Conservation (phyloP, 2,329 filamentous ascomycete genomes). For the Cladosporium velox region DNA sequence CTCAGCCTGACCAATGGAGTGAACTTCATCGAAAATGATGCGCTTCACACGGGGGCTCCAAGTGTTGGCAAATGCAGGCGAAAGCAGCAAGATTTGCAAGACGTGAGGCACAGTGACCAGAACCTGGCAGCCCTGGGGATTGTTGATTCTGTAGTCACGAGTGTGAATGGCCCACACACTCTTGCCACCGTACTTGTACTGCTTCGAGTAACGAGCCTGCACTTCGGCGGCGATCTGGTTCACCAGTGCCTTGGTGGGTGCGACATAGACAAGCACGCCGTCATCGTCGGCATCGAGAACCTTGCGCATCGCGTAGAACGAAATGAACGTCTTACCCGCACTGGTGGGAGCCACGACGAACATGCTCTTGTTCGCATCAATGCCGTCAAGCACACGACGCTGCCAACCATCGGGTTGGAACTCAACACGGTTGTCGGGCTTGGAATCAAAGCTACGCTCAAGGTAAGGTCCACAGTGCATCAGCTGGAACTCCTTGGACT, state of each 20-base stretch:
- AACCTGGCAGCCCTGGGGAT: conserved; percentile 70
- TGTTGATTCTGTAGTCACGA: conserved; percentile 73
- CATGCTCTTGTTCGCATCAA: conserved; percentile 69
- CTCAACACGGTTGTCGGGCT: conserved; percentile 65
- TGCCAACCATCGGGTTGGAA: conserved; percentile 80
- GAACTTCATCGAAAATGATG: conserved; percentile 82
- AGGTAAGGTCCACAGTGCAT: conserved; percentile 71
- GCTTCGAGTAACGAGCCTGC: conserved; percentile 72
- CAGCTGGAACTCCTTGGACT: conserved; percentile 65
- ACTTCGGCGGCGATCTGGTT: conserved; percentile 83
- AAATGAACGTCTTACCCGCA: conserved; percentile 81
- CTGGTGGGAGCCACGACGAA: conserved; percentile 78
- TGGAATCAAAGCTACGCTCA: conserved; percentile 71
- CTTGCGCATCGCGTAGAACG: conserved; percentile 81
- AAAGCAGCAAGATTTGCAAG: conserved; percentile 74
- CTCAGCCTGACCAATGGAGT: conserved; percentile 75
- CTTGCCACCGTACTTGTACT: conserved; percentile 59
- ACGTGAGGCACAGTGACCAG: conserved; percentile 78
- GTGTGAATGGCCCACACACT: conserved; percentile 81
- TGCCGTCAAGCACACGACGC: conserved; percentile 68
- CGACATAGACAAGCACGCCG: conserved; percentile 74
- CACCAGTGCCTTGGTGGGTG: conserved; percentile 78
- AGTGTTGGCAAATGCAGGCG: conserved; percentile 63
- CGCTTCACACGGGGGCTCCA: conserved; percentile 71
- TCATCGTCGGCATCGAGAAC: conserved; percentile 68